phyloP scores from a whole-genome alignment of 1,139 yeast species.

The Magnusiomyces tetraspermus region DNA sequence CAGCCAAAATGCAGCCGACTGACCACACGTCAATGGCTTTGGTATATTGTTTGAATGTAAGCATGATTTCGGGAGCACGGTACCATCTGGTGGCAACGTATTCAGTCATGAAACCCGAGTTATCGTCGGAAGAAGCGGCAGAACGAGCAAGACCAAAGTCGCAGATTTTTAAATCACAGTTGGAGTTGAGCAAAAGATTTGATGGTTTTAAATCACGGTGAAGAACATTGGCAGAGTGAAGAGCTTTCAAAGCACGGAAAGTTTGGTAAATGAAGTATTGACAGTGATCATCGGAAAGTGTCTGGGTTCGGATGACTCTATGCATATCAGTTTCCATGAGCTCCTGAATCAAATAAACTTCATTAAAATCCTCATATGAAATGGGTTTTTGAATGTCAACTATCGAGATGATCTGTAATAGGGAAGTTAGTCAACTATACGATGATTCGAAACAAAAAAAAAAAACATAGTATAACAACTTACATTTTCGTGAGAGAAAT shows the following conservation, averaged over 20 bases:
- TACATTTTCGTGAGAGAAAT: conserved; percentile 78
- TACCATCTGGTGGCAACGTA: conserved; percentile 98
- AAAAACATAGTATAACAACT: not conserved
- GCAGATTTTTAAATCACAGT: conserved; percentile 88
- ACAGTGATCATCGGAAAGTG: conserved; percentile 80
- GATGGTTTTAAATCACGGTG: conserved; percentile 93
- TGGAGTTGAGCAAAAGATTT: conserved; percentile 74
- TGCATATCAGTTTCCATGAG: conserved; percentile 94
- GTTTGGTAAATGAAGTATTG: conserved; percentile 91
- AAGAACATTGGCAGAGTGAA: conserved; percentile 84
- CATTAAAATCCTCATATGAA: conserved; percentile 63
- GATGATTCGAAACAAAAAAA: not conserved
- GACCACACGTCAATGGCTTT: conserved; percentile 97
- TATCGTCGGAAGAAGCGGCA: conserved; percentile 45
- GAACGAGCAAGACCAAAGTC: conserved; percentile 89
- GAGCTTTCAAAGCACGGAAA: conserved; percentile 75
- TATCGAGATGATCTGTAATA: conserved; percentile 60
- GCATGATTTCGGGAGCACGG: too few species aligned
- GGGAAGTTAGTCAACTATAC: not conserved
- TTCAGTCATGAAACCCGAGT: conserved; percentile 78
- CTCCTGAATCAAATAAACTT: conserved; percentile 88
- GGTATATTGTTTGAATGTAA: conserved; percentile 86
- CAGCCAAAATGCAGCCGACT: conserved; percentile 92
- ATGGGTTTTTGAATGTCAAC: conserved; percentile 86
- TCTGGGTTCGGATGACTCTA: conserved; percentile 79